Conservation (phyloP, 345 rosid genomes). For the Durio zibethinus region DNA sequence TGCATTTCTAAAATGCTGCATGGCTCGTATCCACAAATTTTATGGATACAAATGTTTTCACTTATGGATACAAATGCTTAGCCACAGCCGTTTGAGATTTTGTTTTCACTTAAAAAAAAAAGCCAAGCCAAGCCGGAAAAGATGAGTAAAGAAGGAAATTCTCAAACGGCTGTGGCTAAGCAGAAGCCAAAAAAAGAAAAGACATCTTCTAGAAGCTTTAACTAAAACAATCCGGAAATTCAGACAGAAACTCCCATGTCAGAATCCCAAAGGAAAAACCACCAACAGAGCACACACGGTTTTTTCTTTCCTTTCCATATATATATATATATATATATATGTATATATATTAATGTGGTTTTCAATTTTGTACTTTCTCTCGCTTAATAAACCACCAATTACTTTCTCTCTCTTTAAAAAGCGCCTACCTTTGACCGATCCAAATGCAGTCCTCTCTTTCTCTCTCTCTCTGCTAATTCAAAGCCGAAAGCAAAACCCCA, state of each 20-base stretch:
- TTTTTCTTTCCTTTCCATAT: too few relatives aligned
- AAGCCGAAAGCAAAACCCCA: not conserved
- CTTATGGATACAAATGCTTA: too few relatives aligned
- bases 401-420: not conserved
- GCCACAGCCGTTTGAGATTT: too few relatives aligned
- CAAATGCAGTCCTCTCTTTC: not conserved
- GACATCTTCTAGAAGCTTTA: constrained; percentile 2
- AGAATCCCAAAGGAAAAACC: not conserved
- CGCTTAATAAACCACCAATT: not conserved
- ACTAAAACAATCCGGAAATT: not conserved
- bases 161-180: not conserved
- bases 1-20: too few relatives aligned
- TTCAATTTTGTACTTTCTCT: not conserved
- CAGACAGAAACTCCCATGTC: not conserved
- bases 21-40: too few relatives aligned
- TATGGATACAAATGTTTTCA: too few relatives aligned
- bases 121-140: not conserved
- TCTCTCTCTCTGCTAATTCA: too few relatives aligned
- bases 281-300: not conserved
- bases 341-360: too few relatives aligned
- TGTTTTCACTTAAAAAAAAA: too few relatives aligned
- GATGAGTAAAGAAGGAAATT: not conserved
- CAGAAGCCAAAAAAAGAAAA: not conserved
- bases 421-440: not conserved
- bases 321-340: not conserved